Evolutionary conservation across 2,329 filamentous ascomycete species (phyloP).

Genomic region (Colletotrichum sp.): DNA sequence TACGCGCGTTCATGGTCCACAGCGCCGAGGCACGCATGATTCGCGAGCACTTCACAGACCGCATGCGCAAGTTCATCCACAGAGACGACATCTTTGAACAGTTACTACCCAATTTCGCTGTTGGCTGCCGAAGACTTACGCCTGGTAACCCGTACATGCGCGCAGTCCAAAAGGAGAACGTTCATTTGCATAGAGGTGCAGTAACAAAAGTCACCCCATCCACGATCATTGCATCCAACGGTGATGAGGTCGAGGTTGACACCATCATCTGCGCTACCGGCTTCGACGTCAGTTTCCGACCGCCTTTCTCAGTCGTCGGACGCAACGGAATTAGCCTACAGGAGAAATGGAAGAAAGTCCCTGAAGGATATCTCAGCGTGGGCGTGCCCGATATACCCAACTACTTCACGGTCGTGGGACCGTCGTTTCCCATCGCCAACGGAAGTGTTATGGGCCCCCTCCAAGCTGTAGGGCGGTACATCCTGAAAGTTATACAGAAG

Average conservation of each 20-base stretch:
- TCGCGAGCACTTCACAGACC: neutral
- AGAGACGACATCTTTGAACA: neutral
- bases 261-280: neutral
- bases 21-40: neutral
- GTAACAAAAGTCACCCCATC: neutral
- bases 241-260: neutral
- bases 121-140: neutral
- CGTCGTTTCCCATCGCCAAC: neutral
- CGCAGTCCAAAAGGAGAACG: neutral
- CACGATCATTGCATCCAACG: neutral
- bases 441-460: neutral
- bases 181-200: neutral
- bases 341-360: neutral
- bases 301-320: neutral
- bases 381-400: neutral
- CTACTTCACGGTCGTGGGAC: neutral
- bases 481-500: neutral
- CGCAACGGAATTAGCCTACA: neutral
- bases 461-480: neutral
- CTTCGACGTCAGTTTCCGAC: neutral
- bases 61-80: neutral
- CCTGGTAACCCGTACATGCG: neutral
- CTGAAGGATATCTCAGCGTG: neutral
- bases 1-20: neutral
- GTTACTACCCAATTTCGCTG: neutral